Conservation (phyloP, 176 grass and related monocot species). For the Thinopyrum elongatum region DNA sequence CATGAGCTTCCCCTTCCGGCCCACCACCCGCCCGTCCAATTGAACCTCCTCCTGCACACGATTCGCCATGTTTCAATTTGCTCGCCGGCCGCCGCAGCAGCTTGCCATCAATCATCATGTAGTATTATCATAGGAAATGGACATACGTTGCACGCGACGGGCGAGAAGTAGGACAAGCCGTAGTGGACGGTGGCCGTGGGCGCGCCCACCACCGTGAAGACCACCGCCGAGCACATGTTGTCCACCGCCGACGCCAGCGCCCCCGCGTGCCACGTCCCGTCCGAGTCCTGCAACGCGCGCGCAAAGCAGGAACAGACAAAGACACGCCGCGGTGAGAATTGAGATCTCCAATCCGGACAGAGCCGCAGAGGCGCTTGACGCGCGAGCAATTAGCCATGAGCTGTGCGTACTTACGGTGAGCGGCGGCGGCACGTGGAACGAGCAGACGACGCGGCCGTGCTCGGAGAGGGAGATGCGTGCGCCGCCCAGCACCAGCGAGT, state of each 20-base stretch:
- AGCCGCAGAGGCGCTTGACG: not conserved
- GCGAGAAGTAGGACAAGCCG: not conserved
- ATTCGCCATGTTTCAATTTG: not conserved
- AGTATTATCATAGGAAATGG: not conserved
- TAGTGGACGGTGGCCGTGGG: not conserved
- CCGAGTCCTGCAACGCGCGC: not conserved
- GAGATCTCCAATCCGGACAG: not conserved
- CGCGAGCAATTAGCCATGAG: not conserved
- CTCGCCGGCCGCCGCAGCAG: not conserved
- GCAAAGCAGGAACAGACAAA: not conserved
- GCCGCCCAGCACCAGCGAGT: conserved; percentile 24
- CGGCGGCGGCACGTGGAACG: conserved; percentile 41
- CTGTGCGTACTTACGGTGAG: conserved; percentile 34
- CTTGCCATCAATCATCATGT: not conserved
- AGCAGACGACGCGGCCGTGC: conserved; percentile 38
- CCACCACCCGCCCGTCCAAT: conserved; percentile 29
- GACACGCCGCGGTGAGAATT: not conserved
- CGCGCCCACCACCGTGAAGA: not conserved
- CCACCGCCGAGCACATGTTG: not conserved
- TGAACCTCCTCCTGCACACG: conserved; percentile 43
- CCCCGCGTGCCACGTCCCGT: not conserved
- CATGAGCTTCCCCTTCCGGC: conserved; percentile 44
- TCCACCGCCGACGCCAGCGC: not conserved
- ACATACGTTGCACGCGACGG: not conserved
- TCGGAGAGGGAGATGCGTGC: conserved; percentile 28